Base-by-base conservation (phyloP, 2,329 filamentous ascomycete species). In the Colletotrichum chrysophilum region DNA sequence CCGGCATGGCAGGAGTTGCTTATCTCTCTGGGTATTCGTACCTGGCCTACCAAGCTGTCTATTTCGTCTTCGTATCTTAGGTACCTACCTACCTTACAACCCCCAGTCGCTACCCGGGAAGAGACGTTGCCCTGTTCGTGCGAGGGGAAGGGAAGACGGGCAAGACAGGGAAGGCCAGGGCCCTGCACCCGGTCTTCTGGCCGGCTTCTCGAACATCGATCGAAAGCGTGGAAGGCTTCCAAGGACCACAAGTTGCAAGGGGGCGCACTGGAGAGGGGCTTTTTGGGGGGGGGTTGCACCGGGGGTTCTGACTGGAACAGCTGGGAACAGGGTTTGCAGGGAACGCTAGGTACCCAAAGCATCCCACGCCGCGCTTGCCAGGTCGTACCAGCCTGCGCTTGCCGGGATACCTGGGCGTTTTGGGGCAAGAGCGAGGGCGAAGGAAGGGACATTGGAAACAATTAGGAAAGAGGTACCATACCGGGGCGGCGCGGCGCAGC, bases 181-280 rank as follows among this genome's bases (percentile, higher is more conserved):
- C 43, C 73, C 43, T 75, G 61, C 69, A 43, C 62, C 73, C 66
- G 43, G 62, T 55, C 75, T 72, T 77, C 71, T 72, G 65, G 62
- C 55, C 43, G 65, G 48, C 75, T 77, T 77, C 76, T 77, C 71
- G 76, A 77, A 77, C 69, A 76, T 74, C 48, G 72, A 77, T 77
- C 67, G 76, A 77, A 77, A 76, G 60, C n/a, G 55, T 74, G 48
- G 66, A 76, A 76, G 66, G 30, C 65, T 76, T 76, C 70, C 21
- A 70, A 58, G 65, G 21, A 30, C 58, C 67, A 70, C 67, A 52
- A 52, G 18, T 48, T 48, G 43, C 43, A 21, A 48, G 43, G 43
- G 43, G 43, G 43, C 43, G 43, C 43, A 52, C 43, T 21, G n/a
- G 43, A 52, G 43, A 52, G 43, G 43, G 43, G 43, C 43, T n/a